A percentile compares a stretch with the other conserved stretches of the same genome.
phyloP scores from a whole-genome alignment of 2,329 filamentous ascomycete genomes.

The Penicillium concentricum region DNA sequence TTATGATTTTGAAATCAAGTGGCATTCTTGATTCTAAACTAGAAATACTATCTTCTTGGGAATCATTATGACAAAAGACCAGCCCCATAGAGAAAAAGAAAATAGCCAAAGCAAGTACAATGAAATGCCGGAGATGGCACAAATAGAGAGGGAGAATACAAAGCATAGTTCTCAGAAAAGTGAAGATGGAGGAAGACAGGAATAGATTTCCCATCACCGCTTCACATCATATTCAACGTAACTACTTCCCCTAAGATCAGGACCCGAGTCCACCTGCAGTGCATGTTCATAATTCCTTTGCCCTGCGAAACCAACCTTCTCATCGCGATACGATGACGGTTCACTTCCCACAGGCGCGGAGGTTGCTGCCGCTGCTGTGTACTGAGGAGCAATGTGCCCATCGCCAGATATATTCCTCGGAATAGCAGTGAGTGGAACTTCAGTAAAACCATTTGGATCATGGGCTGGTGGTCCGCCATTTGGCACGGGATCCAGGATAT shows the following conservation, averaged over 20 bases:
- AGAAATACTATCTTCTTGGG: neutral
- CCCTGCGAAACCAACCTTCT: slow-evolving; percentile 46
- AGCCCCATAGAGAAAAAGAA: neutral
- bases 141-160: slow-evolving; percentile 1
- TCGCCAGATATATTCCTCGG: slow-evolving; percentile 19
- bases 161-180: neutral
- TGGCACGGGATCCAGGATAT: slow-evolving; percentile 16
- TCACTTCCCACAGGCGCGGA: slow-evolving; percentile 3
- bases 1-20: neutral
- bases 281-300: slow-evolving; percentile 35
- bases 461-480: slow-evolving; percentile 6
- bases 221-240: slow-evolving; percentile 42
- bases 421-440: slow-evolving; percentile 39
- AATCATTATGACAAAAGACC: neutral
- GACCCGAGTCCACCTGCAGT: slow-evolving; percentile 27
- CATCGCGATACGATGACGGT: slow-evolving; percentile 31
- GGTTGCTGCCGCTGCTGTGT: slow-evolving; percentile 21
- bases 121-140: neutral
- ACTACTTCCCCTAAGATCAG: slow-evolving; percentile 32
- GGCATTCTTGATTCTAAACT: neutral
- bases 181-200: neutral
- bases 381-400: slow-evolving; percentile 25
- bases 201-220: slow-evolving; percentile 12
- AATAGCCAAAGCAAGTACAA: neutral
- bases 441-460: slow-evolving; percentile 32